Percentiles rank a stretch among this genome's conserved stretches.
phyloP scores from a whole-genome alignment of 2,329 filamentous ascomycete species.

The Fusarium coicis region DNA sequence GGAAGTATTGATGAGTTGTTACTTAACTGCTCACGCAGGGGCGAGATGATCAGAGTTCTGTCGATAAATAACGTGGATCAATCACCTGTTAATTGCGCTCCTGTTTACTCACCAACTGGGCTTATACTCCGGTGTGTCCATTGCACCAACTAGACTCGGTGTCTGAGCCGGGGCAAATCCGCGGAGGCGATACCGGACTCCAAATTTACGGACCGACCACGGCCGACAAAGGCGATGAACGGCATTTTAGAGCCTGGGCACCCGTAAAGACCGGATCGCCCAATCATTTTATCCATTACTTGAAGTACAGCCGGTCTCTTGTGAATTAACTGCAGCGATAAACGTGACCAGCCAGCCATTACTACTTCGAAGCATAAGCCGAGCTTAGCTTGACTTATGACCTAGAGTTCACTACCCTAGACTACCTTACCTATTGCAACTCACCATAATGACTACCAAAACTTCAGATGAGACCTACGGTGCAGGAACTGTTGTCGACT shows the following conservation, averaged over 20 bases:
- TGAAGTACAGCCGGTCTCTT: background rate
- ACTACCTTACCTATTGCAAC: background rate
- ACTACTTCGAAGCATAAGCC: background rate
- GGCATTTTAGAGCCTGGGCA: background rate
- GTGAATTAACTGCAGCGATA: background rate
- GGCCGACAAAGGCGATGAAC: background rate
- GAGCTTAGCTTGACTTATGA: background rate
- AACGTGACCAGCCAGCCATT: no score
- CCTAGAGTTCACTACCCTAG: background rate
- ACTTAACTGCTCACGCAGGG: no score
- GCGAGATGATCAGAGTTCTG: no score
- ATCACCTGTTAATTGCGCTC: accelerated
- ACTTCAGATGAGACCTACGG: background rate
- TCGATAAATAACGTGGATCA: accelerated
- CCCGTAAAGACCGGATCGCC: no score
- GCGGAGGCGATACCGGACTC: background rate
- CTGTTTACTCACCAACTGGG: background rate
- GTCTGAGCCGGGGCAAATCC: background rate
- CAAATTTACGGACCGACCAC: background rate
- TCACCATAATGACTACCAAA: background rate
- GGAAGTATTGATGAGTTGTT: background rate
- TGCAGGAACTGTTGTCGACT: background rate
- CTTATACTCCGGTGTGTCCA: no score
- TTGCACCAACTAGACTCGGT: background rate
- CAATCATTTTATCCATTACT: background rate